Evolutionary conservation across 805 yeast genomes (phyloP).

Genomic region (Lachancea lanzarotensis): DNA sequence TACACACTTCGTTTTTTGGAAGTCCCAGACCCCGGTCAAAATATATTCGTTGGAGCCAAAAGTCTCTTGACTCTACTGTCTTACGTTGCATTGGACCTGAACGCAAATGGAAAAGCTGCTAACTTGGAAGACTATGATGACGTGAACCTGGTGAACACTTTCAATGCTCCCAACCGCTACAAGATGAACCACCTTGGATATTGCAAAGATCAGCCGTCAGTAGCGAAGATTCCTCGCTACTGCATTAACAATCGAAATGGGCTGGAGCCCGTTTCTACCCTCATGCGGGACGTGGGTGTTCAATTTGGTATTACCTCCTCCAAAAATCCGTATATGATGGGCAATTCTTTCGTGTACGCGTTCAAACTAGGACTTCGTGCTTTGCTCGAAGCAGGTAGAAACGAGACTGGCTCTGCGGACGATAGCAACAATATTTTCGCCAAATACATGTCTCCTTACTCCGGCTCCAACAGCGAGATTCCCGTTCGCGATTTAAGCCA

Average conservation of each 20-base stretch:
- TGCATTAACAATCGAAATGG: slow-evolving; percentile 22
- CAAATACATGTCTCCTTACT: slow-evolving; percentile 11
- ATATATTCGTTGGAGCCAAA: slow-evolving; percentile 20
- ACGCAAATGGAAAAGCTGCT: not conserved
- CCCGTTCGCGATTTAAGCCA: not conserved
- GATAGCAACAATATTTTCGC: slow-evolving; percentile 15
- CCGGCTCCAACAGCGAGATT: not conserved
- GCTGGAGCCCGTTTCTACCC: slow-evolving; percentile 22
- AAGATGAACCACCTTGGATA: slow-evolving; percentile 26
- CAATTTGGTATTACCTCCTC: slow-evolving; percentile 23
- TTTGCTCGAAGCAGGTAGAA: slow-evolving; percentile 10
- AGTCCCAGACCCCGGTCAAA: slow-evolving; percentile 18
- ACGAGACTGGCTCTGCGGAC: slow-evolving; percentile 3
- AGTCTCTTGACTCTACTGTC: slow-evolving; percentile 26
- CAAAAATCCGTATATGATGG: slow-evolving; percentile 18
- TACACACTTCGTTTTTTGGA: slow-evolving; percentile 21
- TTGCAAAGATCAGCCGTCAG: slow-evolving; percentile 18
- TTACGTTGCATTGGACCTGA: slow-evolving; percentile 26
- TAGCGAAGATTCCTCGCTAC: slow-evolving; percentile 11
- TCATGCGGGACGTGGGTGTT: slow-evolving; percentile 28
- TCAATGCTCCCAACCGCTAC: slow-evolving; percentile 17
- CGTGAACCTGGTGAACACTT: slow-evolving; percentile 25
- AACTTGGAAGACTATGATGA: slow-evolving; percentile 16
- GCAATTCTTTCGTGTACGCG: slow-evolving; percentile 23
- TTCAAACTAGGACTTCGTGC: slow-evolving; percentile 21